Conservation (phyloP, 805 yeast genomes). For the Suhomyces sp. region DNA sequence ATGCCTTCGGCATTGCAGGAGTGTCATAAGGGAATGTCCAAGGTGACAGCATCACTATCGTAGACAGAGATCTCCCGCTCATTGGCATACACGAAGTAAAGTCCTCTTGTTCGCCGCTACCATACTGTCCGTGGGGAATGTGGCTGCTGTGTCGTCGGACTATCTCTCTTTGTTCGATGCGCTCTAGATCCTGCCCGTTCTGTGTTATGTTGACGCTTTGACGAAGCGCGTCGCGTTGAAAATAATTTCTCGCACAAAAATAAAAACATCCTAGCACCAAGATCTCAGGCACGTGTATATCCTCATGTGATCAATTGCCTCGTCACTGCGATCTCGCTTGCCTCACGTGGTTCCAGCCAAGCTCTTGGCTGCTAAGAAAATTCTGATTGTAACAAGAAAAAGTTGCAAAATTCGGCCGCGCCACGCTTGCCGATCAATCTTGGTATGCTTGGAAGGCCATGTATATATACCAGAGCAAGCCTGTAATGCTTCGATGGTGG, state of each 20-base stretch:
- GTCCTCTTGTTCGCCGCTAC: too few relatives aligned
- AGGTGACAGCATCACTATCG: too few relatives aligned
- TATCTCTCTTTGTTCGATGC: neutral
- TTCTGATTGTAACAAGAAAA: constrained; percentile 3
- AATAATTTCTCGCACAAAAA: too few relatives aligned
- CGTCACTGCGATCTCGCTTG: neutral
- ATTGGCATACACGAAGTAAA: too few relatives aligned
- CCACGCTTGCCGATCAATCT: neutral
- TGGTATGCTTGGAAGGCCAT: neutral
- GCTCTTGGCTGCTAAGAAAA: constrained; percentile 1
- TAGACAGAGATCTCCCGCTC: too few relatives aligned
- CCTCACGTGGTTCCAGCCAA: neutral
- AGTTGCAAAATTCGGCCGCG: neutral
- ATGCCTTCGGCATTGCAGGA: neutral
- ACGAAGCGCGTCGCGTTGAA: neutral
- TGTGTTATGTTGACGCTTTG: neutral
- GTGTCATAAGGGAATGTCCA: neutral
- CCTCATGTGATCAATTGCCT: too few relatives aligned
- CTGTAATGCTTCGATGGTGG: neutral
- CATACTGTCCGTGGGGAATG: too few relatives aligned
- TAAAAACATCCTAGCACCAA: too few relatives aligned
- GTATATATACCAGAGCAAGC: neutral
- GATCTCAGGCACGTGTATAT: too few relatives aligned
- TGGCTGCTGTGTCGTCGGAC: neutral
- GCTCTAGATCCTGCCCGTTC: neutral